Base-by-base conservation (phyloP, 495 filamentous ascomycete species). In the Penicillium nucicola region DNA sequence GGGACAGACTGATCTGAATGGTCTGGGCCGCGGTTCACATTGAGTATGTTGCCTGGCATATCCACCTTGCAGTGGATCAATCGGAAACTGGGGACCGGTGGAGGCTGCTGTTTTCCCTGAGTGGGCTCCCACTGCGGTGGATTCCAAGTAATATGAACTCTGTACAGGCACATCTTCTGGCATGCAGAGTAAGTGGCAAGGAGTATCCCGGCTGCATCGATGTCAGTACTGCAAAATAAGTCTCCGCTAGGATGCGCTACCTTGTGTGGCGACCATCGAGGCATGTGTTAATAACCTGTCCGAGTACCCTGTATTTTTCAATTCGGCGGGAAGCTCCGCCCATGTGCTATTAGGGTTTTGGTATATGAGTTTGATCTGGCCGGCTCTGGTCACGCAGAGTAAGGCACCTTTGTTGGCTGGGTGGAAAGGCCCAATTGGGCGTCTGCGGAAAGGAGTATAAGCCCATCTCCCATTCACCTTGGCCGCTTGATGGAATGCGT, bases 241-340 rank as follows among this genome's bases (percentile, higher is more conserved):
- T 17, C 36, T 40, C 25, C 17, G 28, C 4, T 12, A 38, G 30
- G 36, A 51, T 13, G 18, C 45, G 66, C 53, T 71, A 87, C 83
- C 77, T 67, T 77, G 85, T 36, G 92, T 88, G 10, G 84, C 80
- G 50, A 85, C 85, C 48, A 93, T 72, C 12, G 90, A 79, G 3
- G 90, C 89, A 69, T 96, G 90, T 4, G 89, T 90, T 30, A 95
- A 75, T 13, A 88, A 57, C 41, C 89, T 82, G 42, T 86, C 81
- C 10, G 83, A 84, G 10, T 82, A 80, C 10, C 78, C 77, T 23
- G 86, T 77, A 54, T 78, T 85, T 55, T 92, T 88, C 30, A 93
- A 58, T 48, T 90, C 84, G 2, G 83, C 68, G 11, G 77, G 77
- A 3, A 82, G 77, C 55, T 90, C 85, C 38, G 83, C 78, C 74